These are phyloP conservation scores for Ananas comosus DNA, from an alignment of 176 grass and related monocot species.

Conservation along the genomic window DNA sequence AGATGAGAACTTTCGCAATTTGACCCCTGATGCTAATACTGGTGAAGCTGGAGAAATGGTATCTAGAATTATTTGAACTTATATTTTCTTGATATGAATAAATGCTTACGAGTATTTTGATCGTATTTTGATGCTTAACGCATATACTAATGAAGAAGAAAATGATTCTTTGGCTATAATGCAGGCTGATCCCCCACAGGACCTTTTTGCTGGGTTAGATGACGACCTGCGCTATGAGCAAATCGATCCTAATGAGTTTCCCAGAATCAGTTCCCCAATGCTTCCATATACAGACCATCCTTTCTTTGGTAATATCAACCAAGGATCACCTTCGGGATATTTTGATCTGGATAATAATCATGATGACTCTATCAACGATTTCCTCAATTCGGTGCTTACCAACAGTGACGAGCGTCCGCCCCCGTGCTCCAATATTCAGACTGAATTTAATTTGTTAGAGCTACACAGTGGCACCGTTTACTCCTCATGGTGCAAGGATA, in stretches of 20 bases:
- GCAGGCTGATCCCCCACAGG: slow-evolving; percentile 31
- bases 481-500: slow-evolving; percentile 6
- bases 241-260: slow-evolving; percentile 3
- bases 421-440: slow-evolving; percentile 29
- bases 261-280: slow-evolving; percentile 1
- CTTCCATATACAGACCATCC: slow-evolving; percentile 6
- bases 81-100: not conserved
- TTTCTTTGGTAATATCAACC: slow-evolving; percentile 4
- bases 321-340: slow-evolving; percentile 3
- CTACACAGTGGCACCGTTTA: not conserved
- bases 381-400: slow-evolving; percentile 31
- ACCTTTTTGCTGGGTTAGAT: not conserved
- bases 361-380: slow-evolving; percentile 24
- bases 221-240: slow-evolving; percentile 2
- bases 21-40: slow-evolving; percentile 13
- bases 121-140: not conserved
- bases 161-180: slow-evolving; percentile 6
- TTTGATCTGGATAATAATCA: slow-evolving; percentile 16
- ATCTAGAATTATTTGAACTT: not conserved
- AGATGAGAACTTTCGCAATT: slow-evolving; percentile 11
- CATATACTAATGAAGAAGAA: not conserved
- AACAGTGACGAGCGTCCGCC: slow-evolving; percentile 44
- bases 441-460: slow-evolving; percentile 20
- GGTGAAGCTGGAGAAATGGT: not conserved
- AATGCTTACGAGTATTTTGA: not conserved